Evolutionary conservation across 768 basidiomycete genomes (phyloP).

Genomic region (Asterophora lycoperdoides): DNA sequence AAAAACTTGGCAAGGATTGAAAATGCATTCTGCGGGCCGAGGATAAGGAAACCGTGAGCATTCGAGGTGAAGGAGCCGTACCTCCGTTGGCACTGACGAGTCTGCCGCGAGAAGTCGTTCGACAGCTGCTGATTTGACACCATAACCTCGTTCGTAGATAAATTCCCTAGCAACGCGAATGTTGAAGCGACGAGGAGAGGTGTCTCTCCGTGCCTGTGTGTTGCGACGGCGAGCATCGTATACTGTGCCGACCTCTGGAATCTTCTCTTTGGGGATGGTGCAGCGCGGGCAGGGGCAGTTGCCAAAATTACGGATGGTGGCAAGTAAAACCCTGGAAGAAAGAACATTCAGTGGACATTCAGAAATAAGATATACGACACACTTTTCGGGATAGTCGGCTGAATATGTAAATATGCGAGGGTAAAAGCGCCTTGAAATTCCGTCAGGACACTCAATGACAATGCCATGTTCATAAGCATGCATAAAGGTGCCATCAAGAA

Average conservation of each 20-base stretch:
- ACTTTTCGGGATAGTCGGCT: constrained; percentile 37
- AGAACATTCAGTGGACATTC: background rate
- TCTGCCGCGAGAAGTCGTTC: constrained; percentile 8
- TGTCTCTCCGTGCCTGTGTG: constrained; percentile 5
- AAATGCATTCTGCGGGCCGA: constrained; percentile 30
- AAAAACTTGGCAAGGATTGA: constrained; percentile 12
- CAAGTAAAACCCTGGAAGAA: constrained; percentile 19
- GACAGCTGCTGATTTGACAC: background rate
- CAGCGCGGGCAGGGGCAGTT: constrained; percentile 24
- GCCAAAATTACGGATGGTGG: constrained; percentile 21
- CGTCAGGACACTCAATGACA: constrained; percentile 28
- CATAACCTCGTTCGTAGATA: constrained; percentile 16
- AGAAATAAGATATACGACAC: constrained; percentile 1
- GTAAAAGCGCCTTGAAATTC: constrained; percentile 25
- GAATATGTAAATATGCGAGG: constrained; percentile 30
- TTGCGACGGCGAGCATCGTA: constrained; percentile 9
- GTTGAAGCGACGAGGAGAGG: background rate
- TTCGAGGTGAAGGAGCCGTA: background rate
- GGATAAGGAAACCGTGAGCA: background rate
- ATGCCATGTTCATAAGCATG: constrained; percentile 27
- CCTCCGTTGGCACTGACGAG: constrained; percentile 17
- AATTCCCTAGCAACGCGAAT: constrained; percentile 18
- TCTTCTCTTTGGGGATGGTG: constrained; percentile 15
- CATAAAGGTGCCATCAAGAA: constrained; percentile 23
- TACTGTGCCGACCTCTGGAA: constrained; percentile 23